Base-by-base conservation (phyloP, 306 rosid species). In the Psophocarpus tetragonolobus region DNA sequence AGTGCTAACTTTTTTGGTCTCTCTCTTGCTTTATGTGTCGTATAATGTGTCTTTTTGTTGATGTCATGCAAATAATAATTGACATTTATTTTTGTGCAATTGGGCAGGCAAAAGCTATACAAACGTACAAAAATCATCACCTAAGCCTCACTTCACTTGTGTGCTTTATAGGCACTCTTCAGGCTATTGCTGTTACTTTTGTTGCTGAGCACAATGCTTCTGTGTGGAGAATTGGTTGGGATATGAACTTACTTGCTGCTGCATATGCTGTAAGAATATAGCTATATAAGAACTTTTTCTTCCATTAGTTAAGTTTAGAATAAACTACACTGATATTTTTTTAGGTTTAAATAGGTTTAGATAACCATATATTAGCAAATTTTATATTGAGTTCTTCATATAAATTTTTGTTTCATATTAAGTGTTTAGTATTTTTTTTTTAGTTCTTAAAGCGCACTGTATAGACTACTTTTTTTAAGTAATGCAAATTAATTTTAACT, bases 241-340 rank as follows among this genome's bases (percentile, higher is more conserved):
- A 95, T 70, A 91, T 91, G 97, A 94, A 84, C 72, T 89, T 94
- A 60, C 95, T 91, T 67, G 97, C 98, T 21, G 97, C 98, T 48
- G 97, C 97, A 58, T 94, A 92, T 86, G 98, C 97, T 82, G 98
- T 94, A 90, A 85, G 87, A 74, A 91, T 89, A 89, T 82, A 3
- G n/a, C 0, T 2, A 17, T 44, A 4, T 14, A 84, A 77, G 45
- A 56, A 42, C 24, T 68, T 30, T 79, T 21, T 64, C 39, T 23
- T 23, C 42, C 38, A 42, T 44, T 66, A 36, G 2, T 35, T 35
- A 10, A 66, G 10, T 48, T 63, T 50, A 26, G 18, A 7, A 38
- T 12, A 33, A 42, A 24, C n/a, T n/a, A n/a, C n/a, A n/a, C n/a
- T n/a, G n/a, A n/a, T n/a, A n/a, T n/a, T n/a, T n/a, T n/a, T n/a